Evolutionary conservation across 2,329 filamentous ascomycete genomes (phyloP), one percentile per base, ranked within the genome.

Genomic region (Emmonsia crescens): DNA sequence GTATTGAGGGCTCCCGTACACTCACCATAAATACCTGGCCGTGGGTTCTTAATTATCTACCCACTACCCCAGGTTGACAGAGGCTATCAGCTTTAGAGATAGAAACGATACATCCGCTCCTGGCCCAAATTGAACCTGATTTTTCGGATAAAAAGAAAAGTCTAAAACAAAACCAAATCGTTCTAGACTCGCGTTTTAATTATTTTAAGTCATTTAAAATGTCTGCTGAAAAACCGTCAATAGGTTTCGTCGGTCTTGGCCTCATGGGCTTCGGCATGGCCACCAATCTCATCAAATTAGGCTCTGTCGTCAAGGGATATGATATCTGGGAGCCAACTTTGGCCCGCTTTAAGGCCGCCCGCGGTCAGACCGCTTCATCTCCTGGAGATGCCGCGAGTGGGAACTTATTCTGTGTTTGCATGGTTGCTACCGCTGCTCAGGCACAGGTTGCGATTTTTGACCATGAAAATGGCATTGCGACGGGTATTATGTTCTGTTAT

Each of bases 261-360:
- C 88, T 88, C 74, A 91, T 91, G 88, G 88, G 88, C 70, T 88
- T 89, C 72, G 88, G 88, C 71, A 91, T 91, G 88, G 88, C 88
- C 65, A 88, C 83, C 63, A 82, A 90, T 70, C 82, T 91, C 54
- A 78, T 90, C 68, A 84, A 85, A 66, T 76, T 82, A 65, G 86
- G 86, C 62, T 89, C 87, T 73, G 64, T 76, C 31, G 87, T 91
- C 29, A 86, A 83, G 27, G 88, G 88, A 61, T 91, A 85, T 71
- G 88, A 91, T 69, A 82, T 90, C 48, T 89, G 83, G 76, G 77
- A 77, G 2, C 85, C 86, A 5, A 85, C 86, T 0, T 80, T 90
- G 40, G 82, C 87, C 61, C 82, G 81, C 27, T 89, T 90, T 76
- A 75, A 80, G 49, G 74, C 79, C 3, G 85, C 84, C 0, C 87